Evolutionary conservation across 352 stramenopile genomes (phyloP).

Genomic region (Globisporangium uncinulatum): DNA sequence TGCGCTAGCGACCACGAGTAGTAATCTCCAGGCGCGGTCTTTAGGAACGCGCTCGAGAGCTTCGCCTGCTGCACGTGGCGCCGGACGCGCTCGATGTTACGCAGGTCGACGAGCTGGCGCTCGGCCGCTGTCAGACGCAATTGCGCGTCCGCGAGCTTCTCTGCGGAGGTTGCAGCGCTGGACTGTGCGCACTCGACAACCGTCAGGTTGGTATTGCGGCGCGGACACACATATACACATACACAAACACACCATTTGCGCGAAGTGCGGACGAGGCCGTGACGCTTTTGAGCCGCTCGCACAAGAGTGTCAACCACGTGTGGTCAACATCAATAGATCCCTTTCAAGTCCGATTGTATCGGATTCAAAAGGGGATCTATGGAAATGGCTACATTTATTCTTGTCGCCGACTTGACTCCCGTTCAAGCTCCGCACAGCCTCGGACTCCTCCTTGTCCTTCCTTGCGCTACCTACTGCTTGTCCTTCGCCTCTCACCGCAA

Average conservation of each 20-base stretch:
- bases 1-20: slow-evolving; percentile 69
- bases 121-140: slow-evolving; percentile 9
- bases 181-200: too few relatives aligned
- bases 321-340: background rate
- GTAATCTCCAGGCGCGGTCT: slow-evolving; percentile 63
- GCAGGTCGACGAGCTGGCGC: slow-evolving; percentile 9
- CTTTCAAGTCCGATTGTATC: background rate
- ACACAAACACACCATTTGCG: too few relatives aligned
- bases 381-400: background rate
- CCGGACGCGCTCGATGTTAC: slow-evolving; percentile 16
- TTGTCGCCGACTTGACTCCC: background rate
- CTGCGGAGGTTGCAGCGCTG: background rate
- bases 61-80: slow-evolving; percentile 23
- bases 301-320: background rate
- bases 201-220: too few relatives aligned
- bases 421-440: too few relatives aligned
- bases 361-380: background rate
- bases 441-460: background rate
- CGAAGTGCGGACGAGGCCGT: too few relatives aligned
- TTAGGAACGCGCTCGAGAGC: slow-evolving; percentile 56
- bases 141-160: slow-evolving; percentile 8
- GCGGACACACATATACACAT: too few relatives aligned
- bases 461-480: background rate
- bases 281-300: too few relatives aligned
- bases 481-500: too few relatives aligned